Percentiles rank a stretch among this genome's conserved stretches.
phyloP scores from a whole-genome alignment of 768 basidiomycete species.

The Daedalea quercina region DNA sequence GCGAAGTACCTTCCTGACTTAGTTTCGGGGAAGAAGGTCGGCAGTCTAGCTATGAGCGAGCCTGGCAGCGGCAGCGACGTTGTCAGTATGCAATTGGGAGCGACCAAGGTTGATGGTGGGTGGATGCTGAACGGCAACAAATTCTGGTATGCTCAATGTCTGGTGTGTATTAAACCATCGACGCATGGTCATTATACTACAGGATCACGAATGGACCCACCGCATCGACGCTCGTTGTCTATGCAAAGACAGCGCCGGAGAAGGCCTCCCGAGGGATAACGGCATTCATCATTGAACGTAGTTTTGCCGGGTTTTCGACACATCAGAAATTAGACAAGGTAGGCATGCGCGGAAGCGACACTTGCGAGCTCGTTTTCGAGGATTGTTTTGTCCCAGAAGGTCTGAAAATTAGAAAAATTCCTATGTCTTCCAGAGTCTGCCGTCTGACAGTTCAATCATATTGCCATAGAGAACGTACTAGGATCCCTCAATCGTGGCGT shows the following conservation, averaged over 20 bases:
- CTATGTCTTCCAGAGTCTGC: conserved; percentile 3
- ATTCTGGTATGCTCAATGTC: conserved; percentile 62
- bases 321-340: conserved; percentile 92
- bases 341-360: conserved; percentile 95
- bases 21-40: conserved; percentile 75
- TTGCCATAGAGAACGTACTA: conserved; percentile 66
- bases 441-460: background rate
- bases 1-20: conserved; percentile 78
- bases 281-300: conserved; percentile 83
- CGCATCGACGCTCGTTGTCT: conserved; percentile 88
- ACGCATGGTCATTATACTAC: background rate
- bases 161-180: background rate
- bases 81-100: conserved; percentile 85
- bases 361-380: conserved; percentile 90
- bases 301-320: conserved; percentile 79
- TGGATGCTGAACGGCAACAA: conserved; percentile 86
- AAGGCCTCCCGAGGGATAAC: conserved; percentile 86
- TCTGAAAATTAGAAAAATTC: conserved; percentile 23
- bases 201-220: conserved; percentile 96
- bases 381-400: conserved; percentile 86
- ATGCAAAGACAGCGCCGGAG: conserved; percentile 80
- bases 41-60: conserved; percentile 93
- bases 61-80: conserved; percentile 90
- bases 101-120: conserved; percentile 70
- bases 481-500: conserved; percentile 77